Evolutionary conservation across 176 grass and related monocot genomes (phyloP), one percentile per base, ranked within the genome.

Genomic region (Hyparrhenia diplandra): DNA sequence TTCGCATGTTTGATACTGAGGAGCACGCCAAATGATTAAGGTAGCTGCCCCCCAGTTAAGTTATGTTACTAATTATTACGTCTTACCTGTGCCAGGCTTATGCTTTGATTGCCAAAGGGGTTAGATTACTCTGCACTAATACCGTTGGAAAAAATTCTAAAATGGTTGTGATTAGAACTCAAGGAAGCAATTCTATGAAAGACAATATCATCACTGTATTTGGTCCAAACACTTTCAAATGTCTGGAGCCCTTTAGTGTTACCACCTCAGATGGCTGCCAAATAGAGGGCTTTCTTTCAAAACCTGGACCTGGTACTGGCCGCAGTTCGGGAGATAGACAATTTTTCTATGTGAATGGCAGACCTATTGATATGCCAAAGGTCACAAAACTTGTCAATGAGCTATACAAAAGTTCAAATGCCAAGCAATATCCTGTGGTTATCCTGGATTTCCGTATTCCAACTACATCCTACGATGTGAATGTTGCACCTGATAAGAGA

Each of bases 361-460:
- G 95, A 89, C 95, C 95, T 76, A 84, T 98, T 39, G 92, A 98
- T 77, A 89, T 98, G 86, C 92, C 95, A 43, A 98, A 98, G 80
- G 82, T 95, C 23, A 64, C 88, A 61, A 98, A 98, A 84, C 88
- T 98, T 88, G 80, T 95, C 28, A 98, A 98, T 71, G 95, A 98
- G 69, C 78, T 98, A 16, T 98, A 93, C 62, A 94, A 70, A 80
- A 78, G 84, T 62, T 98, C 92, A 85, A 95, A 93, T 75, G 82
- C 95, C 64, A 95, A 94, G 76, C 95, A 98, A 59, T 93, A 89
- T 86, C 95, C 95, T 76, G 80, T 98, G 64, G 84, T 83, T 85
- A 83, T 98, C 74, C 86, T 98, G 40, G 89, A 98, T 87, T 98
- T 98, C 78, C 84, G 69, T 67, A 85, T 98, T 73, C 95, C 92